Percentiles rank a stretch among this genome's conserved stretches.
Conservation (phyloP, 78 protist species). For the Dictyostelium capitatum region DNA sequence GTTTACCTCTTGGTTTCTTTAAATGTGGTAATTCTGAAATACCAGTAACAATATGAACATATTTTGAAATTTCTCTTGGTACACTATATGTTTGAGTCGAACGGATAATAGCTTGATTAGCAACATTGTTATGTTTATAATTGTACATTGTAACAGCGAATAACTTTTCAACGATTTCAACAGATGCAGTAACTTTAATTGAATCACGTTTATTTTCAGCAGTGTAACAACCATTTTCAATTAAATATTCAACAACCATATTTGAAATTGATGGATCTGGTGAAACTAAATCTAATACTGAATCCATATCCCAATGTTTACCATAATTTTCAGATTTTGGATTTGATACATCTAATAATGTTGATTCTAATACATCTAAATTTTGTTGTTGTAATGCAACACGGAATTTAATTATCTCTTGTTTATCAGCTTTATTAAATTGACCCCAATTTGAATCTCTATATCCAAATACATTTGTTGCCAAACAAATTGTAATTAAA, state of each 20-base stretch:
- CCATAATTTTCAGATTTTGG: conserved; percentile 65
- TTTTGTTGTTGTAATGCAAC: conserved; percentile 47
- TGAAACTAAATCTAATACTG: conserved; percentile 28
- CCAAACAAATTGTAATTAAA: not conserved
- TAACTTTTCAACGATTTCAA: conserved; percentile 30
- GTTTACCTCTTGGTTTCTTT: not conserved
- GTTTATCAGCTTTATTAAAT: not conserved
- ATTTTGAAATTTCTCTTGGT: conserved; percentile 25
- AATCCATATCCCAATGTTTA: conserved; percentile 32
- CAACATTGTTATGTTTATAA: conserved; percentile 10
- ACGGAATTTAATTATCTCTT: conserved; percentile 38
- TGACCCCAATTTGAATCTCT: conserved; percentile 39
- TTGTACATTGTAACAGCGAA: conserved; percentile 39
- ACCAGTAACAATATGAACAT: conserved; percentile 71
- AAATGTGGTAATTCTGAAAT: conserved; percentile 73
- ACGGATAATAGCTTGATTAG: conserved; percentile 27
- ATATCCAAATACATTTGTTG: not conserved
- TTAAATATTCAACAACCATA: not conserved
- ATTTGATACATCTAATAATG: conserved; percentile 47
- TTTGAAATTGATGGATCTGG: not conserved
- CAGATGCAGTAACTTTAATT: conserved; percentile 37
- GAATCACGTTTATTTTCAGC: conserved; percentile 41
- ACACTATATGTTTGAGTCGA: conserved; percentile 19
- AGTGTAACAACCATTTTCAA: conserved; percentile 8
- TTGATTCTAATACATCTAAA: conserved; percentile 36